Evolutionary conservation across 1,284 basidiomycete genomes (phyloP).

Genomic region (Rhizopogon parksii): DNA sequence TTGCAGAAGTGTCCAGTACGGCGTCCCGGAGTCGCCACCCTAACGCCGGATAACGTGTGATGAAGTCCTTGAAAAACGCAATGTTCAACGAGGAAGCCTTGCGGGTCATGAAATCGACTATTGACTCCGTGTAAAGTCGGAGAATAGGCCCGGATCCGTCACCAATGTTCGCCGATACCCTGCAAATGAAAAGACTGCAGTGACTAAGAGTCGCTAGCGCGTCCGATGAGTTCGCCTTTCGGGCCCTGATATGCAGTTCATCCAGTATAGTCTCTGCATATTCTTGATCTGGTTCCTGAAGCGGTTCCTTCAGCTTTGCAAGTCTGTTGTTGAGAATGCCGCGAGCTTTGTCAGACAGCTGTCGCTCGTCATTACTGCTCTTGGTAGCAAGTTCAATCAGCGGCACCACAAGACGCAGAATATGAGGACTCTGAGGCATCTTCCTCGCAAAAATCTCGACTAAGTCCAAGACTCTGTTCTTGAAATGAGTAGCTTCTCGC

Average conservation of each 20-base stretch:
- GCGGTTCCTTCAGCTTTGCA: constrained; percentile 62
- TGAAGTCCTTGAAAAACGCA: constrained; percentile 75
- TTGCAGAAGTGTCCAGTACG: constrained; percentile 47
- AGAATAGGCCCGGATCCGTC: constrained; percentile 42
- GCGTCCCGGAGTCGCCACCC: constrained; percentile 66
- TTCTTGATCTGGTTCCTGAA: constrained; percentile 38
- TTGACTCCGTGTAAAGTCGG: constrained; percentile 58
- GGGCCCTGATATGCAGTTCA: constrained; percentile 70
- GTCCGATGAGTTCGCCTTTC: constrained; percentile 62
- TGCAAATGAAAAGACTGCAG: constrained; percentile 70
- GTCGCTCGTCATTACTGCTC: constrained; percentile 69
- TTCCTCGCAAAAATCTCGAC: constrained; percentile 79
- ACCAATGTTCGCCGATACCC: constrained; percentile 43
- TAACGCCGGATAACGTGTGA: constrained; percentile 58
- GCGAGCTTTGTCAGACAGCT: constrained; percentile 80
- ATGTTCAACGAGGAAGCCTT: constrained; percentile 76
- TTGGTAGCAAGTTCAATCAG: constrained; percentile 68
- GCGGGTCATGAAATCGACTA: constrained; percentile 73
- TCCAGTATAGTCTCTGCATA: constrained; percentile 46
- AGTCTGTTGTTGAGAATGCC: constrained; percentile 73
- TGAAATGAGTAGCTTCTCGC: constrained; percentile 87
- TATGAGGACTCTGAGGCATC: constrained; percentile 62
- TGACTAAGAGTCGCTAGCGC: constrained; percentile 57
- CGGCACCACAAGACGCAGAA: constrained; percentile 67
- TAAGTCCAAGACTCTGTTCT: constrained; percentile 90